Evolutionary conservation across 495 filamentous ascomycete genomes (phyloP), one percentile per base, ranked within the genome.

Genomic region (Podospora pseudocomata): DNA sequence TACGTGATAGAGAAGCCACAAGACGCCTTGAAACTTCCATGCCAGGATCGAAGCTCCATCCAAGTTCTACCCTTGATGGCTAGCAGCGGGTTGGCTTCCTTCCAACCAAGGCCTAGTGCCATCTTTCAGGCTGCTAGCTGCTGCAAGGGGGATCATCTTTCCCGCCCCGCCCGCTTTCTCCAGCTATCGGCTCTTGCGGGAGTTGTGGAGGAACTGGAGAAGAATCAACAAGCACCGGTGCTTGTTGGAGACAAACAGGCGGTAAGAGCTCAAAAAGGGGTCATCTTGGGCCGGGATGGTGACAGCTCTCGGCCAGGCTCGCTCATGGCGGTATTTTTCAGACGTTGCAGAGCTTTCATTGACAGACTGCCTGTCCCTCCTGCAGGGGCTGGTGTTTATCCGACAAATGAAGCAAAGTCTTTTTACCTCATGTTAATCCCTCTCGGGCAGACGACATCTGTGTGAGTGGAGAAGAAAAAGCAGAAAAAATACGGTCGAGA

Each of bases 151-250:
- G 39, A 49, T 49, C 39, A 49, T 49, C 39, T 49, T 49, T 49
- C 39, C 39, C 39, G 39, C 39, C 39, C 39, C 39, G 39, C 13
- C 39, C 39, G 39, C 39, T 16, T 49, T 49, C 39, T 49, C 39
- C 39, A 49, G 39, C 61, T 44, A 6, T 28, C 16, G 19, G 65
- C n/a, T 28, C 49, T 32, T 66, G 65, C 26, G 26, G 26, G 56
- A 66, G 58, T 32, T 32, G 55, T 13, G 30, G 65, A 32, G 32
- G 65, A 57, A 66, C 60, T 66, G 54, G 54, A 62, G 28, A 66
- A 62, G 13, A 34, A 66, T 15, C 20, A 20, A 23, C 23, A 23
- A 11, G 11, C 20, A 11, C 28, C 26, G 23, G 58, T 19, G 20
- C 15, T 62, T 62, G 23, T 23, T 23, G 32, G 16, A n/a, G 20